A percentile compares a stretch with the other conserved stretches of the same genome.
Evolutionary conservation across 1,139 yeast genomes (phyloP).

Genomic region (Pichia sp.): DNA sequence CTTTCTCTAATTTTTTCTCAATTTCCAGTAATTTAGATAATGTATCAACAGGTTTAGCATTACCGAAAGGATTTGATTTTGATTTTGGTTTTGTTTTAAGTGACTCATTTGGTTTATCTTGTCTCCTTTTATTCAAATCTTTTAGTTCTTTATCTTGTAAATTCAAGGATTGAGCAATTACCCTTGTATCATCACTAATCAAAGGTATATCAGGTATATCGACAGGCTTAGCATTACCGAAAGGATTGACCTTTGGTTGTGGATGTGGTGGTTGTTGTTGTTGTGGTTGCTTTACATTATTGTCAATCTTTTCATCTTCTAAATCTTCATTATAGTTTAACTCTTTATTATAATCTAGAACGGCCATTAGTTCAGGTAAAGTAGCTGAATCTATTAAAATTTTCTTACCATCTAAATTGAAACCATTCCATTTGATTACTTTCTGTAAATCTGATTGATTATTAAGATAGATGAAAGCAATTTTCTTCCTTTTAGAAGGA

Average conservation of each 20-base stretch:
- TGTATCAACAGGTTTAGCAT: slow-evolving; percentile 49
- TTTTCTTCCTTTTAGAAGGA: slow-evolving; percentile 18
- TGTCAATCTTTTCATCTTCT: slow-evolving; percentile 21
- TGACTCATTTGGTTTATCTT: neutral
- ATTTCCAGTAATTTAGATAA: slow-evolving; percentile 39
- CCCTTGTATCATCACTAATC: slow-evolving; percentile 12
- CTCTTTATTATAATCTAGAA: slow-evolving; percentile 21
- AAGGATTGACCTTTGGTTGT: slow-evolving; percentile 25
- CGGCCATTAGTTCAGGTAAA: slow-evolving; percentile 11
- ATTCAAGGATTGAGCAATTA: slow-evolving; percentile 3
- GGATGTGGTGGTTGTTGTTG: slow-evolving; percentile 1
- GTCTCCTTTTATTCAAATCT: slow-evolving; percentile 11
- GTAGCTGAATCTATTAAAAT: slow-evolving; percentile 17
- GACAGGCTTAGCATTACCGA: slow-evolving; percentile 28
- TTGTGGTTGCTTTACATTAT: slow-evolving; percentile 3
- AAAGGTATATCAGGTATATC: slow-evolving; percentile 11
- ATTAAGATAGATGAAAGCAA: slow-evolving; percentile 26
- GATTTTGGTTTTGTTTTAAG: slow-evolving; percentile 25
- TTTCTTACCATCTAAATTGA: slow-evolving; percentile 23
- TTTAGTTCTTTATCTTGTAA: slow-evolving; percentile 30
- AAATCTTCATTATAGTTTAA: slow-evolving; percentile 23
- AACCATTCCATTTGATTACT: slow-evolving; percentile 28
- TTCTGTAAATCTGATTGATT: slow-evolving; percentile 23
- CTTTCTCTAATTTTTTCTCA: slow-evolving; percentile 40
- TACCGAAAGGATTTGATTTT: slow-evolving; percentile 44